Conservation (phyloP, 169 alveolate genomes). For the Ichthyophthirius multifiliis region DNA sequence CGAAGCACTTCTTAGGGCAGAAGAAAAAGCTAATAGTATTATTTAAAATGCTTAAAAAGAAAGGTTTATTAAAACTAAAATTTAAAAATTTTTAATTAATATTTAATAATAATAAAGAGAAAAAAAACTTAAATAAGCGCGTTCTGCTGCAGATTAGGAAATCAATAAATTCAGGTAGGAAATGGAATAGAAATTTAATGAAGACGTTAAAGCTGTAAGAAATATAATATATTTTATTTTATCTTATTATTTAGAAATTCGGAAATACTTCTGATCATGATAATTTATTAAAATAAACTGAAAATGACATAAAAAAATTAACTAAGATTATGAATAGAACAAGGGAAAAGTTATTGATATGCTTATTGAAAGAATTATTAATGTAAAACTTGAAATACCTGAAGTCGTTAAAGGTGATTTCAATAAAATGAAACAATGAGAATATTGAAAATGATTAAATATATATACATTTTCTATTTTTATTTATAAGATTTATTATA, state of each 20-base stretch:
- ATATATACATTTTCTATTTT: too few species aligned
- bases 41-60: constrained; percentile 27
- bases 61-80: constrained; percentile 8
- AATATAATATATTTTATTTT: too few species aligned
- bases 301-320: constrained; percentile 29
- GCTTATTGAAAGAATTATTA: constrained; percentile 29
- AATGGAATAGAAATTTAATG: constrained; percentile 27
- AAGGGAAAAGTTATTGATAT: constrained; percentile 30
- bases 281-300: constrained; percentile 25
- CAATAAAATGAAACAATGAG: not conserved
- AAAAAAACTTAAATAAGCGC: constrained; percentile 35
- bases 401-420: constrained; percentile 38
- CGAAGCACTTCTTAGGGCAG: constrained; percentile 37
- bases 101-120: not conserved
- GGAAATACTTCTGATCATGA: constrained; percentile 27
- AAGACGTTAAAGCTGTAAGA: constrained; percentile 18
- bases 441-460: too few species aligned
- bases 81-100: too few species aligned
- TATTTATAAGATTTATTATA: too few species aligned
- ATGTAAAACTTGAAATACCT: constrained; percentile 35
- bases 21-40: constrained; percentile 35
- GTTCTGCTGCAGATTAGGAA: constrained; percentile 43
- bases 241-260: too few species aligned
- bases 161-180: constrained; percentile 22
- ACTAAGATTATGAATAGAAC: constrained; percentile 25